Conservation (phyloP, 2,329 filamentous ascomycete species). For the Lachnellula hyalina region DNA sequence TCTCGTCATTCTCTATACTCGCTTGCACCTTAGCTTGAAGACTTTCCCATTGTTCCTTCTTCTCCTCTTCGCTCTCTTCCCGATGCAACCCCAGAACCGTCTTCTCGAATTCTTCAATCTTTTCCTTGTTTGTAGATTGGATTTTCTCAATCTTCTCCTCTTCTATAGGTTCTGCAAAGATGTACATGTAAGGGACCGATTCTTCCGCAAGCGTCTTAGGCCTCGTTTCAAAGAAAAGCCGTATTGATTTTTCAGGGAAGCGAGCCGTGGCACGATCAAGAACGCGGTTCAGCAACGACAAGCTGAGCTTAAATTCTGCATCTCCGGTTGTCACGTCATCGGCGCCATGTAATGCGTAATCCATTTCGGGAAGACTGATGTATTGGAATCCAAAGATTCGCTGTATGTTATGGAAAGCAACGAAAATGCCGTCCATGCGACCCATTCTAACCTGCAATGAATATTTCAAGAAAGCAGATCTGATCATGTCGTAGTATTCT, state of each 20-base stretch:
- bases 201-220: constrained; percentile 37
- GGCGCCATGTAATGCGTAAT: constrained; percentile 80
- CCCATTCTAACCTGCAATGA: constrained; percentile 95
- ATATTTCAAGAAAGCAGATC: constrained; percentile 92
- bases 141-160: constrained; percentile 66
- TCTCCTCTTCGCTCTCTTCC: constrained; percentile 27
- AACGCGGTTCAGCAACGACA: constrained; percentile 73
- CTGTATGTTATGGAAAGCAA: constrained; percentile 91
- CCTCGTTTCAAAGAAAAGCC: constrained; percentile 77
- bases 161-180: constrained; percentile 82
- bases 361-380: constrained; percentile 80
- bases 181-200: constrained; percentile 64
- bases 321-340: constrained; percentile 63
- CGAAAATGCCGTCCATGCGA: constrained; percentile 97
- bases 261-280: constrained; percentile 68
- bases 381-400: constrained; percentile 99
- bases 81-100: constrained; percentile 48
- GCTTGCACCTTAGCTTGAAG: constrained; percentile 31
- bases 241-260: constrained; percentile 72
- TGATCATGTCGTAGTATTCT: constrained; percentile 95
- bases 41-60: constrained; percentile 27
- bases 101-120: constrained; percentile 64
- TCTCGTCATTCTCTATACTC: constrained; percentile 27
- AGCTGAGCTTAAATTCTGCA: constrained; percentile 76
- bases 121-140: constrained; percentile 61